Conservation (phyloP, 441 rosid species). For the California macrophylla region DNA sequence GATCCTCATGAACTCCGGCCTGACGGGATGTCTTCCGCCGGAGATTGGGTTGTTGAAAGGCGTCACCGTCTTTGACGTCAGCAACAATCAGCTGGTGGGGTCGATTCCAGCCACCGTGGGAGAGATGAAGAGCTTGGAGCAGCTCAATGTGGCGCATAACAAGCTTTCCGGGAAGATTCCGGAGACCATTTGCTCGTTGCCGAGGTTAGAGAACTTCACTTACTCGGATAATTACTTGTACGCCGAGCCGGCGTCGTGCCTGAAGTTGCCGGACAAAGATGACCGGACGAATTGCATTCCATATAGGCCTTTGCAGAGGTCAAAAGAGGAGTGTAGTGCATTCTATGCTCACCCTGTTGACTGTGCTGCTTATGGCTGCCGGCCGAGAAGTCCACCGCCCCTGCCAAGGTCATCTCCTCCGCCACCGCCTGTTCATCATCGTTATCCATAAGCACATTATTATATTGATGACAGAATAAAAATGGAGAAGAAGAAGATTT, state of each 20-base stretch:
- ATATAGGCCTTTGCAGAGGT: constrained; percentile 45
- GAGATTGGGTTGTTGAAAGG: constrained; percentile 48
- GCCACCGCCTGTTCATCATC: not conserved
- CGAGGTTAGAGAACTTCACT: constrained; percentile 64
- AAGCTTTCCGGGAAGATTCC: constrained; percentile 54
- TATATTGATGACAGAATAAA: not conserved
- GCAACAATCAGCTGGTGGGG: constrained; percentile 57
- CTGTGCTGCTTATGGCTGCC: constrained; percentile 43
- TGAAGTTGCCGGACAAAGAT: constrained; percentile 36
- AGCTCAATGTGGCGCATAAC: constrained; percentile 59
- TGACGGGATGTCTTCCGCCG: constrained; percentile 52
- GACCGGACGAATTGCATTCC: constrained; percentile 58
- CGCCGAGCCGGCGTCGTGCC: constrained; percentile 49
- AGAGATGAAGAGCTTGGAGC: constrained; percentile 59
- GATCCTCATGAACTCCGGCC: constrained; percentile 37
- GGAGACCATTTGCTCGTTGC: constrained; percentile 46
- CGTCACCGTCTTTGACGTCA: constrained; percentile 58
- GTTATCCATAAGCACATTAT: not conserved
- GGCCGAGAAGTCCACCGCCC: constrained; percentile 12
- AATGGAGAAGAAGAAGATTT: not conserved
- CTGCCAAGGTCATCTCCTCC: not conserved
- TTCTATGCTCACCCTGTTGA: constrained; percentile 45
- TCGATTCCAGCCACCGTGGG: constrained; percentile 52
- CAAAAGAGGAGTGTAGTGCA: constrained; percentile 41
- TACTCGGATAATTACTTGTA: constrained; percentile 57